Base-by-base conservation (phyloP, 495 filamentous ascomycete species). In the Annulohypoxylon stygium region DNA sequence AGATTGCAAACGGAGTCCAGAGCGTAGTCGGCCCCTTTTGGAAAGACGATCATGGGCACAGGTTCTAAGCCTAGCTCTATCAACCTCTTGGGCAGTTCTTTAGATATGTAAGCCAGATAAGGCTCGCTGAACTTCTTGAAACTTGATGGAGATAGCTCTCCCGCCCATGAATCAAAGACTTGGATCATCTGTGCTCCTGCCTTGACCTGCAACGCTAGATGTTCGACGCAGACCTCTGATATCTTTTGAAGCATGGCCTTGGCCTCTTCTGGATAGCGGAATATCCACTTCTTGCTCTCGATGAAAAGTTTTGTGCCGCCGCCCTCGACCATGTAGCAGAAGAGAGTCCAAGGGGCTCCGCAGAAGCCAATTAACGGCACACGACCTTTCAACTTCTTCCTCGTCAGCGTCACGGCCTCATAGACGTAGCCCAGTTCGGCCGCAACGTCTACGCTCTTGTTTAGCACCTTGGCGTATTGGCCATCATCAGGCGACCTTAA, bases 121-220 rank as follows among this genome's bases (percentile, higher is more conserved):
- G 95, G 96, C 53, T 95, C 86, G 7, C 94, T 90, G 79, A 97
- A 96, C 43, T 87, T 83, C 77, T 89, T 90, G 85, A 98, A 98
- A 0, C 91, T 88, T 2, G 86, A 81, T 1, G 96, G 95, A 3
- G 93, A 93, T 34, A 99, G 87, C 82, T 98, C 96, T 2, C 93
- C 95, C 4, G 97, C 96, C 94, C 95, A 99, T 4, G 95, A 98
- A 79, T 99, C 96, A 78, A 99, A 99, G n/a, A 99, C 93, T 81
- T 98, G 97, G 25, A 99, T 83, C 75, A 98, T 85, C 85, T 93
- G 91, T 55, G 96, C 96, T 37, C 96, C 96, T 16, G 96, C 97
- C 61, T 91, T 87, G 60, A 98, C 95, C 79, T 99, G 96, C 45
- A 93, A 85, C 0, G 95, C 96, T 37, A 99, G 86, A 82, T 97